A percentile compares a stretch with the other conserved stretches of the same genome.
phyloP scores from a whole-genome alignment of 1,139 yeast genomes.

The Saccharomyces hybrid region DNA sequence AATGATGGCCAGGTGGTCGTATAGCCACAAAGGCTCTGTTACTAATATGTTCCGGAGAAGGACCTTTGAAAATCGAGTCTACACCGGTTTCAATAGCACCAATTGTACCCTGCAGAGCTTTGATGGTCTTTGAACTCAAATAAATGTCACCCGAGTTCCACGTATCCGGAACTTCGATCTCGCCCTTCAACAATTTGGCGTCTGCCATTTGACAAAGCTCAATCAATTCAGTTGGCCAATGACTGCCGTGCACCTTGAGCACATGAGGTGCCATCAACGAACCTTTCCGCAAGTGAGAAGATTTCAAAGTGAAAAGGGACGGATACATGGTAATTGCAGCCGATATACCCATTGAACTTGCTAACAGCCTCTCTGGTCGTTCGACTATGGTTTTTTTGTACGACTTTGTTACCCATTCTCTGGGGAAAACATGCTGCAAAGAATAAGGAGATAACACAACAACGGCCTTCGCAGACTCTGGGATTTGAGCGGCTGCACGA shows the following conservation, averaged over 20 bases:
- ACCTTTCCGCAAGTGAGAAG: conserved; percentile 30
- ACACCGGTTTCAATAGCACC: conserved; percentile 73
- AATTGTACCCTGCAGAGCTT: conserved; percentile 71
- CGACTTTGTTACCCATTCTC: conserved; percentile 68
- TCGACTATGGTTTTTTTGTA: conserved; percentile 70
- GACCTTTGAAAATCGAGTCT: conserved; percentile 44
- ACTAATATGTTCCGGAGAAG: conserved; percentile 33
- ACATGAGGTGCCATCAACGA: conserved; percentile 46
- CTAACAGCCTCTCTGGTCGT: conserved; percentile 72
- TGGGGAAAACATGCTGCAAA: conserved; percentile 61
- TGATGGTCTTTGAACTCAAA: conserved; percentile 56
- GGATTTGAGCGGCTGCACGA: conserved; percentile 39
- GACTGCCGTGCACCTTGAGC: conserved; percentile 60
- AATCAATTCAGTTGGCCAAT: conserved; percentile 60
- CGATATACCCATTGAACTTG: conserved; percentile 69
- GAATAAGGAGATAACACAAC: conserved; percentile 54
- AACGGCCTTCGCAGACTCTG: conserved; percentile 44
- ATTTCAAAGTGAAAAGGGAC: conserved; percentile 45
- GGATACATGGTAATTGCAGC: conserved; percentile 71
- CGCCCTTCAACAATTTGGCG: conserved; percentile 45
- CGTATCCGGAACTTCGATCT: conserved; percentile 67
- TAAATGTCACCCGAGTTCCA: conserved; percentile 87
- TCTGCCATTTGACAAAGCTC: conserved; percentile 55
- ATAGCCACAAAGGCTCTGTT: conserved; percentile 61
- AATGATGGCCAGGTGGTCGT: conserved; percentile 86